Base-by-base conservation (phyloP, 1,139 yeast species). In the Geotrichum cucujoidarum region DNA sequence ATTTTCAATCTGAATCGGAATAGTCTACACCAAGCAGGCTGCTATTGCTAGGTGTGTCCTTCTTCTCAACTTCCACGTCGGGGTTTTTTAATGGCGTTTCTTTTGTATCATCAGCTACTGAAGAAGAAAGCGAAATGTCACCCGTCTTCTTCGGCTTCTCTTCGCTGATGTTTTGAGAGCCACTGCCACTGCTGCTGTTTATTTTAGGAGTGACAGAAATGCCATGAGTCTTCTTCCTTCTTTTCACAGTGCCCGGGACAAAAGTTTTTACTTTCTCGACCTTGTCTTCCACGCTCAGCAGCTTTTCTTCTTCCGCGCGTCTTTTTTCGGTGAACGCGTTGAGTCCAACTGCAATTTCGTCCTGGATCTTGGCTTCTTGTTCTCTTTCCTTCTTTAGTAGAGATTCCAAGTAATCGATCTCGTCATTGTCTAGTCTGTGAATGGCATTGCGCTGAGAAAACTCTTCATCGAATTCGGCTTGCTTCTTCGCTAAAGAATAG, bases 351-450 rank as follows among this genome's bases (percentile, higher is more conserved):
- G 43, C 51, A 10, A 53, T 49, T n/a, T 54, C 55, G 4, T 43
- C 24, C 40, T 45, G 38, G 24, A 52, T 46, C 25, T 18, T 40
- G 8, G 39, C 47, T 22, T 56, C 59, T 7, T 47, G 38, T 18
- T 25, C 30, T 21, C 45, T 44, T 29, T 56, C 55, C 40, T 54
- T 51, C 30, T 48, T 52, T 5, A 48, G 52, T 10, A 58, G 38
- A 5, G 49, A 48, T 18, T 56, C 57, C n/a, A 58, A 44, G 44
- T 56, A 58, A 16, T 52, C 56, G 20, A 58, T 48, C 42, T 58
- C 62, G 34, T 58, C 61, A 13, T 56, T 56, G 48, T 58, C 61
- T 11, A 58, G 53, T 20, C 57, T 39, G 16, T 59, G 59, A 13
- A 58, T 49, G 27, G 53, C 53, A 32, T 54, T 56, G 8, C 55